A percentile compares a stretch with the other conserved stretches of the same genome.
Evolutionary conservation across 2,329 filamentous ascomycete species (phyloP).

Genomic region (Botryotinia convoluta): DNA sequence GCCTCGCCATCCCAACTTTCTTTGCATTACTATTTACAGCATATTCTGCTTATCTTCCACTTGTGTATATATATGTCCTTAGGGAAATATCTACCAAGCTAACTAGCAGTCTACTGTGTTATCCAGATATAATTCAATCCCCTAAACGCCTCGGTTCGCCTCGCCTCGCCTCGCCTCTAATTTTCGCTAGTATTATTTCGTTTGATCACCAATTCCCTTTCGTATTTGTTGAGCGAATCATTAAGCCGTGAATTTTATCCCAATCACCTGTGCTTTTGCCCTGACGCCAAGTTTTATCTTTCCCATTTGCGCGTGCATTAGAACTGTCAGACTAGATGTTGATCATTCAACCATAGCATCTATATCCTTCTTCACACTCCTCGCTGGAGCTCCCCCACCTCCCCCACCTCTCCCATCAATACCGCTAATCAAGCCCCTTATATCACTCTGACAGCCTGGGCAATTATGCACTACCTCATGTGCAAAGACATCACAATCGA

Average conservation of each 20-base stretch:
- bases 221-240: neutral
- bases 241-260: neutral
- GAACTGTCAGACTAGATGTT: neutral
- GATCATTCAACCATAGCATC: constrained; percentile 19
- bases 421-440: constrained; percentile 19
- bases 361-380: neutral
- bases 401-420: neutral
- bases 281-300: neutral
- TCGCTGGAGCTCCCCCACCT: neutral
- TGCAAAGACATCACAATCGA: constrained; percentile 94
- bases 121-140: neutral
- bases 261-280: neutral
- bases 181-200: neutral
- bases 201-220: neutral
- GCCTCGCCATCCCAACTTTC: neutral
- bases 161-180: neutral
- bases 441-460: constrained; percentile 64
- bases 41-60: neutral
- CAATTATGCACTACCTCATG: constrained; percentile 96
- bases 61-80: neutral
- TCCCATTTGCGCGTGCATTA: neutral
- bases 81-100: neutral
- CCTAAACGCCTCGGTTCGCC: neutral
- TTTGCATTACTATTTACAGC: neutral
- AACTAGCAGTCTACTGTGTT: neutral